Evolutionary conservation across 805 yeast species (phyloP).

Genomic region (Candida koratica): DNA sequence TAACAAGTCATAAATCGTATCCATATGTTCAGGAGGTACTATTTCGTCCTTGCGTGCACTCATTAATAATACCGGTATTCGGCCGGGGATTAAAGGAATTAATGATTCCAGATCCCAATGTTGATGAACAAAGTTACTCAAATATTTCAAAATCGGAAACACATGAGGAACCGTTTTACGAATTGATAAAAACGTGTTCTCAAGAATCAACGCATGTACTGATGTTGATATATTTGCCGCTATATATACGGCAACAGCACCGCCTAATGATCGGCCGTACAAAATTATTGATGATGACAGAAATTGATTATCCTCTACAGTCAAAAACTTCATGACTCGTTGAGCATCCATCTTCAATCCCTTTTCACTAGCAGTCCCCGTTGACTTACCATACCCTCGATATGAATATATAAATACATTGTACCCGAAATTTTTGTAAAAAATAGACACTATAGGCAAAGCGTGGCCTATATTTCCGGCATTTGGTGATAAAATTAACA

Average conservation of each 20-base stretch:
- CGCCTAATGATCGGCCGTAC: conserved; percentile 91
- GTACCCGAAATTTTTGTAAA: conserved; percentile 58
- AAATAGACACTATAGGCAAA: conserved; percentile 70
- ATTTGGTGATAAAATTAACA: conserved; percentile 80
- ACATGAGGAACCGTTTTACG: conserved; percentile 68
- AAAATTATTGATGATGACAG: conserved; percentile 53
- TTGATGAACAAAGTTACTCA: conserved; percentile 66
- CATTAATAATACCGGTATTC: conserved; percentile 65
- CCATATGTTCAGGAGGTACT: conserved; percentile 86
- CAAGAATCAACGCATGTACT: conserved; percentile 67
- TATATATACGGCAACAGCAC: conserved; percentile 86
- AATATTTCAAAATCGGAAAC: conserved; percentile 59
- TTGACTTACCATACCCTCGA: conserved; percentile 83
- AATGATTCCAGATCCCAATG: conserved; percentile 74
- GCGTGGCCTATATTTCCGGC: conserved; percentile 96
- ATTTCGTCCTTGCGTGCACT: conserved; percentile 81
- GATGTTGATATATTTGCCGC: conserved; percentile 53
- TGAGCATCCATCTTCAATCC: conserved; percentile 85
- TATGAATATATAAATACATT: conserved; percentile 85
- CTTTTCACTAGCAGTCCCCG: conserved; percentile 69
- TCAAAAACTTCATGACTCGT: conserved; percentile 58
- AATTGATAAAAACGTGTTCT: conserved; percentile 80
- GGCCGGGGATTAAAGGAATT: conserved; percentile 46
- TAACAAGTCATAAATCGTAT: conserved; percentile 49
- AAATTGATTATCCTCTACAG: conserved; percentile 46